Evolutionary conservation across 805 yeast species (phyloP).

Genomic region (Cyberlindnera suaveolens): DNA sequence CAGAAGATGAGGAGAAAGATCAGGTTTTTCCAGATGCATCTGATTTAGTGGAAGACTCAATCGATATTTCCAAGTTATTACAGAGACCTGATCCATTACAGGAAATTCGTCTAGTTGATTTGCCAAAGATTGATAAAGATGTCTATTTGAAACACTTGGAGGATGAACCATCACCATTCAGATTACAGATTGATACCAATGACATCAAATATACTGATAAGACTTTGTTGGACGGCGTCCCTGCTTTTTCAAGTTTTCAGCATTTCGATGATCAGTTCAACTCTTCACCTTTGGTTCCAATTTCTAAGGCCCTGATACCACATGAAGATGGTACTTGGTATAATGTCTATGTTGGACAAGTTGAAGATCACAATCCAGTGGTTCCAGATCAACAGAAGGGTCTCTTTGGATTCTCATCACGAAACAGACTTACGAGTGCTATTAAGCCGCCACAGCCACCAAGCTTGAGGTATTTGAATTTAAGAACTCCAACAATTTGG

Average conservation of each 20-base stretch:
- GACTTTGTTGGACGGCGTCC: slow-evolving; percentile 28
- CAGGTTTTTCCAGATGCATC: not conserved
- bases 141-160: slow-evolving; percentile 18
- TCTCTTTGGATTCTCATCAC: slow-evolving; percentile 36
- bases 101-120: slow-evolving; percentile 17
- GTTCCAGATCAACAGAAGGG: slow-evolving; percentile 48
- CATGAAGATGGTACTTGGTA: slow-evolving; percentile 60
- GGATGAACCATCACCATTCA: slow-evolving; percentile 24
- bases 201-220: slow-evolving; percentile 29
- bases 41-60: slow-evolving; percentile 17
- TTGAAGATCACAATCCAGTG: slow-evolving; percentile 32
- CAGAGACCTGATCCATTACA: slow-evolving; percentile 26
- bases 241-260: slow-evolving; percentile 26
- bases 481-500: slow-evolving; percentile 92
- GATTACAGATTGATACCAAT: slow-evolving; percentile 25
- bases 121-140: slow-evolving; percentile 28
- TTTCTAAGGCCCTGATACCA: slow-evolving; percentile 62
- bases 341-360: slow-evolving; percentile 47
- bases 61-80: slow-evolving; percentile 33
- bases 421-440: slow-evolving; percentile 53
- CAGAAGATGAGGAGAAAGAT: slow-evolving; percentile 5
- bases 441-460: slow-evolving; percentile 90
- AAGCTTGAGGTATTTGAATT: slow-evolving; percentile 67
- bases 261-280: slow-evolving; percentile 25
- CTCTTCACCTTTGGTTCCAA: slow-evolving; percentile 40